phyloP scores from a whole-genome alignment of 2,329 filamentous ascomycete species.

The Fonsecaea monophora region DNA sequence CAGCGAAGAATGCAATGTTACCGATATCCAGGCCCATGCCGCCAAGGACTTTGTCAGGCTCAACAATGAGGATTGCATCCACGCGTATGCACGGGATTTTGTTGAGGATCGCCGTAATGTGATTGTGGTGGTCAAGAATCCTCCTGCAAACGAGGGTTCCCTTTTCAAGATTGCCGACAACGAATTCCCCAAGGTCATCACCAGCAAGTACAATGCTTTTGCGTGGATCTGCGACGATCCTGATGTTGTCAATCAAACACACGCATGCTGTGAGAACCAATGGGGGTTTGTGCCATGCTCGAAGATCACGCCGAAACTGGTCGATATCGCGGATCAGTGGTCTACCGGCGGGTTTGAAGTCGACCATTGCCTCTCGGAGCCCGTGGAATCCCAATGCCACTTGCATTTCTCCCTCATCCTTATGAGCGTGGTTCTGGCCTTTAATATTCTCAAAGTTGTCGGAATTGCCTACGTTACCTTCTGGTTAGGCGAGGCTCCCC shows the following conservation, averaged over 20 bases:
- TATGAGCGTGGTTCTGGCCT: slow-evolving; percentile 37
- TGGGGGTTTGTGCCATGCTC: slow-evolving; percentile 31
- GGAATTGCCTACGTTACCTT: slow-evolving; percentile 35
- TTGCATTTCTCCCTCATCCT: slow-evolving; percentile 38
- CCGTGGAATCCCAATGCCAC: slow-evolving; percentile 34
- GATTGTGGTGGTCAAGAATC: slow-evolving; percentile 36
- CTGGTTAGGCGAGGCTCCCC: slow-evolving; percentile 32
- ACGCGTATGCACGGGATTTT: slow-evolving; percentile 34
- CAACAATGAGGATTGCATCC: slow-evolving; percentile 35
- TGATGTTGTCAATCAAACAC: slow-evolving; percentile 31
- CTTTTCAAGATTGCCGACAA: slow-evolving; percentile 32
- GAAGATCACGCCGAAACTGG: slow-evolving; percentile 33
- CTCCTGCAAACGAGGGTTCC: slow-evolving; percentile 28
- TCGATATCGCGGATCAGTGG: slow-evolving; percentile 31
- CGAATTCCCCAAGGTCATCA: slow-evolving; percentile 33
- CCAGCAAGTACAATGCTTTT: slow-evolving; percentile 33
- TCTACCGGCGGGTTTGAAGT: slow-evolving; percentile 29
- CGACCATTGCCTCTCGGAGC: slow-evolving; percentile 39
- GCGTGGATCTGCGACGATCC: slow-evolving; percentile 38
- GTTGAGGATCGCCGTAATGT: slow-evolving; percentile 37
- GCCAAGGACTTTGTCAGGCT: slow-evolving; percentile 26
- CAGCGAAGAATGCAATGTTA: slow-evolving; percentile 31
- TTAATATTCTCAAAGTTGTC: slow-evolving; percentile 38
- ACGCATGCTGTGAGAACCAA: slow-evolving; percentile 30
- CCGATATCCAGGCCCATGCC: slow-evolving; percentile 29